These are phyloP conservation scores for Leucogyrophana mollusca DNA, from an alignment of 768 basidiomycete genomes.

Conservation along the genomic window DNA sequence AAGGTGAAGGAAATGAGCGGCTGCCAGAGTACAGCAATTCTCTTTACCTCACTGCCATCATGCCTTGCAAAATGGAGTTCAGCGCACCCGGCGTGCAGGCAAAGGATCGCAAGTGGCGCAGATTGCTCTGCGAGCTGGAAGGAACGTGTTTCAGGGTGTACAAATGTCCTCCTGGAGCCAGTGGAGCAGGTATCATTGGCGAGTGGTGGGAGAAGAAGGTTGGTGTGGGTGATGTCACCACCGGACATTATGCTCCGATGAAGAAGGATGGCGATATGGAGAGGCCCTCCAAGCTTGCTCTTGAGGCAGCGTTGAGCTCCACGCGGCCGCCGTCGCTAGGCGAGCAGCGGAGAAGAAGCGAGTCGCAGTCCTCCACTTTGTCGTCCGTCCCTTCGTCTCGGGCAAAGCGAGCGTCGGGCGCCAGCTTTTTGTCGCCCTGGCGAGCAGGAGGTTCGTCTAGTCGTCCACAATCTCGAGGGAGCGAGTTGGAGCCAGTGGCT, in stretches of 20 bases:
- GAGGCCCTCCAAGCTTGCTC: slow-evolving; percentile 20
- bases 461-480: slow-evolving; percentile 9
- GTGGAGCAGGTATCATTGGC: slow-evolving; percentile 53
- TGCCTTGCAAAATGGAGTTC: slow-evolving; percentile 96
- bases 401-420: slow-evolving; percentile 24
- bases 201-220: slow-evolving; percentile 80
- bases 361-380: slow-evolving; percentile 24
- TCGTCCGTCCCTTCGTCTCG: slow-evolving; percentile 13
- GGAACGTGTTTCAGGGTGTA: slow-evolving; percentile 89
- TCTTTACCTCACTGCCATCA: slow-evolving; percentile 74
- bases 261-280: slow-evolving; percentile 26
- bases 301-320: slow-evolving; percentile 13
- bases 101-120: slow-evolving; percentile 88
- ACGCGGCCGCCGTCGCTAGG: slow-evolving; percentile 1
- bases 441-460: slow-evolving; percentile 9
- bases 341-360: slow-evolving; percentile 12
- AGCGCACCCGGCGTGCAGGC: slow-evolving; percentile 80
- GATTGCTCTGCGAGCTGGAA: slow-evolving; percentile 84
- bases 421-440: slow-evolving; percentile 28
- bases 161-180: slow-evolving; percentile 41
- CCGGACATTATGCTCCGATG: slow-evolving; percentile 23
- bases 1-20: slow-evolving; percentile 73
- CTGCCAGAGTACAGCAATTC: slow-evolving; percentile 82
- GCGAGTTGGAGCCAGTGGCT: slow-evolving; percentile 22
- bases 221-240: slow-evolving; percentile 63